These are phyloP conservation scores for Agarophyton chilense DNA, from an alignment of 23 red algal genomes.

Conservation along the genomic window DNA sequence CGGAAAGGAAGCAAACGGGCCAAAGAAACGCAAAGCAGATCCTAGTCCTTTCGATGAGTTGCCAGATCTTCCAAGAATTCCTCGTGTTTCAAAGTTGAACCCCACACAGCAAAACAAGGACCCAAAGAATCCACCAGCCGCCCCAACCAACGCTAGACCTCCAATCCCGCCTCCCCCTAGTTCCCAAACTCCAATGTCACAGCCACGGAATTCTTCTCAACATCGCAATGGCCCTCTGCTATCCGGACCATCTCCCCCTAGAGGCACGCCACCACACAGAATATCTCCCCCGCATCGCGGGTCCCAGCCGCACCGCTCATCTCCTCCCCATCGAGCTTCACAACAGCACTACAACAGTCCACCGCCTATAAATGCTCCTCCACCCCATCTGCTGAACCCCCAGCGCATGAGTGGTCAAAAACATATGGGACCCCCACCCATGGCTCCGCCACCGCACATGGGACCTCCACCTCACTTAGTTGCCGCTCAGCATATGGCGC, in stretches of 20 bases:
- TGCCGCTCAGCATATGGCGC: conserved; percentile 20
- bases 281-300: conserved; percentile 13
- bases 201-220: background rate
- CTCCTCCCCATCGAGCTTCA: background rate
- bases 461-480: background rate
- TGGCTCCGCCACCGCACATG: conserved; percentile 13
- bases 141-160: conserved; percentile 23
- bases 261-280: conserved; percentile 1
- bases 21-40: conserved; percentile 3
- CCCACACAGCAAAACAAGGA: background rate
- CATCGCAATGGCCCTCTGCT: background rate
- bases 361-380: conserved; percentile 8
- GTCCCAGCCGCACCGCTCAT: background rate
- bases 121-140: background rate
- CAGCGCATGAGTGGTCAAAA: conserved; percentile 5
- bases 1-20: background rate
- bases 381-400: background rate
- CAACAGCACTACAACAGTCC: conserved; percentile 21
- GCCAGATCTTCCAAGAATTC: conserved; percentile 17
- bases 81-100: background rate
- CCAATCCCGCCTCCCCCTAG: background rate
- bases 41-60: conserved; percentile 3
- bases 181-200: background rate
- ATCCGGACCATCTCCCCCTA: background rate
- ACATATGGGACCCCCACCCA: conserved; percentile 14